These are phyloP conservation scores for Oryza punctata DNA, from an alignment of 176 grass and related monocot genomes.

Conservation along the genomic window DNA sequence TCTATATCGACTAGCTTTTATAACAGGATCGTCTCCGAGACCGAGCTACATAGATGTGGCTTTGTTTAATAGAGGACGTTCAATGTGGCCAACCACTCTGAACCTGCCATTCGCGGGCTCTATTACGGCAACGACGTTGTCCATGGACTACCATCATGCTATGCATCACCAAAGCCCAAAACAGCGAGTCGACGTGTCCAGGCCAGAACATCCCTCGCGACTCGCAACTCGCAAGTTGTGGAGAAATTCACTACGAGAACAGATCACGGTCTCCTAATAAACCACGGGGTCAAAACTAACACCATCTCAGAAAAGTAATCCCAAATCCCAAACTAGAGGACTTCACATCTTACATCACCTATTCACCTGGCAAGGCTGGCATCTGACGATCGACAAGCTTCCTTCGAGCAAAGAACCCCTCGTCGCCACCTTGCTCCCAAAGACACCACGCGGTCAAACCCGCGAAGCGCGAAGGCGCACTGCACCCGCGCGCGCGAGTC, in stretches of 20 bases:
- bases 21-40: too few relatives aligned
- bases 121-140: too few relatives aligned
- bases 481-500: neutral
- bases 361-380: neutral
- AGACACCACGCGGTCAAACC: conserved; percentile 30
- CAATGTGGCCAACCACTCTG: too few relatives aligned
- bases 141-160: neutral
- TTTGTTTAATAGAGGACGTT: too few relatives aligned
- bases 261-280: neutral
- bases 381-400: neutral
- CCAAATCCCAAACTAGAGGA: neutral
- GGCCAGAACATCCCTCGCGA: neutral
- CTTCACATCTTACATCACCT: too few relatives aligned
- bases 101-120: too few relatives aligned
- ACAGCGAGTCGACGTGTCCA: neutral
- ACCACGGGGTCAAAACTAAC: neutral
- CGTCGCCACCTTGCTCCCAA: conserved; percentile 25
- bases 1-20: too few relatives aligned
- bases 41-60: too few relatives aligned
- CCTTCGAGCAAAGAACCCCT: conserved; percentile 17
- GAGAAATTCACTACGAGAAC: neutral
- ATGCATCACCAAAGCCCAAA: neutral
- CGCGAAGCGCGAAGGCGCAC: neutral
- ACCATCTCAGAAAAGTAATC: neutral
- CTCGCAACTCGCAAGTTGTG: too few relatives aligned